Evolutionary conservation across 2,329 filamentous ascomycete genomes (phyloP).

Genomic region (Diaporthe batatas): DNA sequence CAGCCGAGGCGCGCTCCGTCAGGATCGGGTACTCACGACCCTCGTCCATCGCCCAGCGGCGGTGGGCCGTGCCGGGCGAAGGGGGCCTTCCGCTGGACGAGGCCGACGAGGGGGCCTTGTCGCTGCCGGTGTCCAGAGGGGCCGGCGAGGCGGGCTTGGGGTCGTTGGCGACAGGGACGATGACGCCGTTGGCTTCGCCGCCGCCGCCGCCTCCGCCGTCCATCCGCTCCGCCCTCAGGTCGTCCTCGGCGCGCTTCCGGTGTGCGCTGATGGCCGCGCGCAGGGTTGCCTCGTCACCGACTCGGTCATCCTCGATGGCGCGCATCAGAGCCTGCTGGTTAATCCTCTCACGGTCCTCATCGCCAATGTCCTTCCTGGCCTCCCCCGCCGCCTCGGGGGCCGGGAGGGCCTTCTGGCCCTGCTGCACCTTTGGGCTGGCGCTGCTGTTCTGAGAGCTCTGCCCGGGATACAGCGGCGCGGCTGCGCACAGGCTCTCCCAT

Average conservation of each 20-base stretch:
- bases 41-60: slow-evolving; percentile 74
- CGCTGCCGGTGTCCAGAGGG: background rate
- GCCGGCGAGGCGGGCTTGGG: background rate
- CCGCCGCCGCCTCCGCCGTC: slow-evolving; percentile 43
- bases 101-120: slow-evolving; percentile 13
- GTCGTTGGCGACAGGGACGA: slow-evolving; percentile 21
- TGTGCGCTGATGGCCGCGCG: slow-evolving; percentile 72
- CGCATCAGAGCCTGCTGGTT: slow-evolving; percentile 77
- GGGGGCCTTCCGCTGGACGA: background rate
- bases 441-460: slow-evolving; percentile 25
- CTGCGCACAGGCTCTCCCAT: slow-evolving; percentile 80
- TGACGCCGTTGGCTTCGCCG: slow-evolving; percentile 34
- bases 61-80: slow-evolving; percentile 48
- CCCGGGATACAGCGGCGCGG: slow-evolving; percentile 60
- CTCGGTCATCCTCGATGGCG: slow-evolving; percentile 75
- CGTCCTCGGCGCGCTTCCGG: slow-evolving; percentile 70
- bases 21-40: slow-evolving; percentile 77
- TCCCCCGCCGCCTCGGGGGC: slow-evolving; percentile 63
- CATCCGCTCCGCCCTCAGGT: slow-evolving; percentile 50
- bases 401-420: slow-evolving; percentile 50
- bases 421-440: slow-evolving; percentile 44
- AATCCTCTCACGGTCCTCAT: slow-evolving; percentile 59
- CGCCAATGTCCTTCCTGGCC: slow-evolving; percentile 53
- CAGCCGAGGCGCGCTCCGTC: slow-evolving; percentile 76
- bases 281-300: slow-evolving; percentile 76